Conservation (phyloP, 2,329 filamentous ascomycete genomes). For the Amylocarpus encephaloides region DNA sequence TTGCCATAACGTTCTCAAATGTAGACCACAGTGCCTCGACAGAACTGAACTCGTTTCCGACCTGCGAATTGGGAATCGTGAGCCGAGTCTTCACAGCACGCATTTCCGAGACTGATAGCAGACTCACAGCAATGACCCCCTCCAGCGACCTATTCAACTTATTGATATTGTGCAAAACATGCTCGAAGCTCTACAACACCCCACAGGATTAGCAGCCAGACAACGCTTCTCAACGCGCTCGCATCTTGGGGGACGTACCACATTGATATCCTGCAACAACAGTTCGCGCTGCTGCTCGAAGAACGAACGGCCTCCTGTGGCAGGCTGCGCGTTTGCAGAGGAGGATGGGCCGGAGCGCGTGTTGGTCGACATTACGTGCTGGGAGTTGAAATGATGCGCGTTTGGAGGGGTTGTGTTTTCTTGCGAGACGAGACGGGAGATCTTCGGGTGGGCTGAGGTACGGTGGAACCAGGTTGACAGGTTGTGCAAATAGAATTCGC, state of each 20-base stretch:
- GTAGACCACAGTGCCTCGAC: slow-evolving; percentile 96
- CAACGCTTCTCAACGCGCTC: not conserved
- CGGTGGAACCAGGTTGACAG: not conserved
- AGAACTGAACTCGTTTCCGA: slow-evolving; percentile 95
- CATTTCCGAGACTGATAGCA: not conserved
- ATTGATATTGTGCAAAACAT: slow-evolving; percentile 93
- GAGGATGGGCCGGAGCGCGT: slow-evolving; percentile 15
- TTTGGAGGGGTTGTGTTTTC: not conserved
- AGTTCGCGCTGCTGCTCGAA: slow-evolving; percentile 72
- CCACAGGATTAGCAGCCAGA: not conserved
- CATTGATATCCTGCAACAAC: slow-evolving; percentile 65
- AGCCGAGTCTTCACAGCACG: not conserved
- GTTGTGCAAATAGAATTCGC: no score
- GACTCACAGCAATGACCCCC: slow-evolving; percentile 73
- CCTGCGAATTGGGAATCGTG: slow-evolving; percentile 38
- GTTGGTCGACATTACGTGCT: slow-evolving; percentile 21
- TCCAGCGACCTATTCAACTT: slow-evolving; percentile 89
- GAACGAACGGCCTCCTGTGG: slow-evolving; percentile 47
- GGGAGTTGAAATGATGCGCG: no score
- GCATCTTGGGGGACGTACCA: slow-evolving; percentile 42
- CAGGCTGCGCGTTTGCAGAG: slow-evolving; percentile 8
- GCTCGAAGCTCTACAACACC: slow-evolving; percentile 62
- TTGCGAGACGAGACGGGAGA: not conserved
- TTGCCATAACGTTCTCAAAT: slow-evolving; percentile 93
- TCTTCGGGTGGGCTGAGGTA: not conserved